phyloP scores from a whole-genome alignment of 176 grass and related monocot genomes.

The Oryza coarctata region DNA sequence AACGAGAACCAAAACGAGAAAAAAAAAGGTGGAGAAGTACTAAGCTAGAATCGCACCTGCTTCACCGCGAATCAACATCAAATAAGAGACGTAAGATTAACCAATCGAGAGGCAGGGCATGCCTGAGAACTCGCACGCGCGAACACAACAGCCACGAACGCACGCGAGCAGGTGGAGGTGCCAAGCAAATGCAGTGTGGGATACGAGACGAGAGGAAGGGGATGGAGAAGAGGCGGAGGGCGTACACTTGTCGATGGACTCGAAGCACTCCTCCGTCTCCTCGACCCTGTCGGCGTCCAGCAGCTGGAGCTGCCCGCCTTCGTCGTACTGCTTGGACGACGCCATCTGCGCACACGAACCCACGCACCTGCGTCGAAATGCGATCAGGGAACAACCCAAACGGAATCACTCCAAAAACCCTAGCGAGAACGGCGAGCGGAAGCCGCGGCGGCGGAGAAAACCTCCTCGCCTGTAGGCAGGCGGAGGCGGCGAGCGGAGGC shows the following conservation, averaged over 20 bases:
- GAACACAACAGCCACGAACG: too few relatives aligned
- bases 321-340: conserved; percentile 66
- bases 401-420: not conserved
- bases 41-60: not conserved
- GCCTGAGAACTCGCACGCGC: not conserved
- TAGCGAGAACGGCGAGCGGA: not conserved
- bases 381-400: not conserved
- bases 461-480: not conserved
- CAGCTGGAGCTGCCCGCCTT: conserved; percentile 84
- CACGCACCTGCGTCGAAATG: conserved; percentile 12
- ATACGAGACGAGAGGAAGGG: not conserved
- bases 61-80: not conserved
- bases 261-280: conserved; percentile 84
- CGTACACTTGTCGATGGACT: conserved; percentile 85
- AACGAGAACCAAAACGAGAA: not conserved
- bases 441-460: not conserved
- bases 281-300: conserved; percentile 65
- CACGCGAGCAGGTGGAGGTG: not conserved
- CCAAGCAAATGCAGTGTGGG: not conserved
- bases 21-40: too few relatives aligned
- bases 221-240: not conserved
- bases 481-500: too few relatives aligned
- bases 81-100: not conserved
- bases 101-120: not conserved
- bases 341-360: conserved; percentile 27